Conservation (phyloP, 2,329 filamentous ascomycete species). For the Alternaria solani region DNA sequence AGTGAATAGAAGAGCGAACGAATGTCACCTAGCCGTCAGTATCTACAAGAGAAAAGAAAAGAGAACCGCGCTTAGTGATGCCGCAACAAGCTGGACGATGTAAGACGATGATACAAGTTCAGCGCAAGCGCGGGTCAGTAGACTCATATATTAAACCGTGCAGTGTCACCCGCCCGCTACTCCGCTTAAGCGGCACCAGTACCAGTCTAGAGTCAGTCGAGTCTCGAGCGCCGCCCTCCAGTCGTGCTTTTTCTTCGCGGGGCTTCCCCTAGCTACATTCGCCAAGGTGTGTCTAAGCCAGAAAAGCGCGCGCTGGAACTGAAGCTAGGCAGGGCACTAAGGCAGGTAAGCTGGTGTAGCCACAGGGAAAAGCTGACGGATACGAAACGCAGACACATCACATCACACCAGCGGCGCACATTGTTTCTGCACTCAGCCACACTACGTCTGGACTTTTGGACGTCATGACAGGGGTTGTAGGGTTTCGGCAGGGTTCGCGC, state of each 20-base stretch:
- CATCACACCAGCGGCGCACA: neutral
- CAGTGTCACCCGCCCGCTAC: conserved; percentile 14
- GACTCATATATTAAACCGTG: conserved; percentile 29
- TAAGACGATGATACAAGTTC: neutral
- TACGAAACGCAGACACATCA: conserved; percentile 7
- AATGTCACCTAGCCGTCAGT: conserved; percentile 20
- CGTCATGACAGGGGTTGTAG: conserved; percentile 2
- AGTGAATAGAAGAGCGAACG: conserved; percentile 12
- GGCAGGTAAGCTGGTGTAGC: neutral
- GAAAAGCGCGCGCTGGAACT: neutral
- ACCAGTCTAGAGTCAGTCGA: neutral
- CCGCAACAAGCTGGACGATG: conserved; percentile 1
- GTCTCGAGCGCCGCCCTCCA: neutral
- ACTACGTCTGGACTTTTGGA: conserved; percentile 19
- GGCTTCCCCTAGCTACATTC: conserved; percentile 5
- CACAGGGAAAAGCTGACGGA: neutral
- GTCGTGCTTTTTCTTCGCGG: conserved; percentile 3
- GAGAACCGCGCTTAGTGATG: conserved; percentile 7
- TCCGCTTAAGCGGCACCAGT: conserved; percentile 15
- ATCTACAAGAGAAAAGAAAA: neutral
- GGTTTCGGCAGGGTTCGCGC: neutral
- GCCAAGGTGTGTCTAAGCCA: conserved; percentile 1
- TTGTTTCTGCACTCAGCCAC: conserved; percentile 27
- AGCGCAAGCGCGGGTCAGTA: conserved; percentile 18
- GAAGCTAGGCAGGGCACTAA: neutral